Evolutionary conservation across 2,329 filamentous ascomycete genomes (phyloP), one percentile per base, ranked within the genome.

Genomic region (Venturia carpophila): DNA sequence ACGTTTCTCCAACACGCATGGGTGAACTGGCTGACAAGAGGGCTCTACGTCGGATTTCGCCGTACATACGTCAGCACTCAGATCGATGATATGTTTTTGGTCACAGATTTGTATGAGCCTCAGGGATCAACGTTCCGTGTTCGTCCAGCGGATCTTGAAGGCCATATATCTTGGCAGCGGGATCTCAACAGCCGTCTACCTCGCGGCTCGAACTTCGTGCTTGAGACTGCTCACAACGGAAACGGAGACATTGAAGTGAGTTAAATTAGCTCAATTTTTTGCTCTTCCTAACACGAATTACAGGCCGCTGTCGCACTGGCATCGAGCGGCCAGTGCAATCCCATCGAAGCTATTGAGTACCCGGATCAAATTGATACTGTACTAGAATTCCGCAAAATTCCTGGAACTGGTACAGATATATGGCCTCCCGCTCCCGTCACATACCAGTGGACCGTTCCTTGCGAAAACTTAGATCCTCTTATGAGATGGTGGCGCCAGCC

Each of bases 1-100:
- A 85, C 79, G 72, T 84, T 80, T 69, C 72, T 86, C 61, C 84
- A 86, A 73, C 84, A 87, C 73, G 78, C 84, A 13, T 86, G 82
- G 79, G 86, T 87, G 67, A 80, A 80, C 69, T 87, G 84, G 84
- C 71, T 84, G 42, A 86, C 84, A 5, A 79, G 83, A 67, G 84
- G 84, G 45, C 72, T 86, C 10, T 82, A 83, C 67, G 75, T 81
- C 11, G 83, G 83, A n/a, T 80, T 82, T 70, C 79, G 82, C 64
- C 79, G 83, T 67, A 76, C 81, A 45, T 80, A 84, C 67, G 73
- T 85, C 43, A 81, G 76, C 73, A 80, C 83, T 15, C 83, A 86
- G 52, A 45, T 87, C 41, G 85, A 87, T 69, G 85, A 87, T 68
- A 83, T 87, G 77, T 83, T 86, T 69, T 75, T 87, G 24, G 75